Evolutionary conservation across 2,329 filamentous ascomycete genomes (phyloP), one percentile per base, ranked within the genome.

Genomic region (Arthrinium phaeospermum): DNA sequence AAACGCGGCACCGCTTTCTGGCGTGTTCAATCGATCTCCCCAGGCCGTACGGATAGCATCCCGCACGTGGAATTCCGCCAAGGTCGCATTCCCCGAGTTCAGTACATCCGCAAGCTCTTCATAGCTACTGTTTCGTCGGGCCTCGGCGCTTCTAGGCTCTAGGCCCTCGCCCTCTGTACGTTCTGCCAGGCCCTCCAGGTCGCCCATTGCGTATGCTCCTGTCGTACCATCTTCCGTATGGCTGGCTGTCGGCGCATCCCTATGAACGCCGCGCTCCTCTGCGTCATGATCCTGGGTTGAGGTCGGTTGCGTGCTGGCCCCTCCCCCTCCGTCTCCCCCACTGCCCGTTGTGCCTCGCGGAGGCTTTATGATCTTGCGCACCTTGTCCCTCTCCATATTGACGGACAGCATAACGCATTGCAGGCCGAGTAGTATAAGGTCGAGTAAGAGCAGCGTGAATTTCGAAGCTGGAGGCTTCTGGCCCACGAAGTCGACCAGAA

Each of bases 401-500:
- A 92, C 86, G 3, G 90, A 85, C 72, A 93, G 80, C 90, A 92
- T 91, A 61, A 92, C 79, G 74, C 89, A 89, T 79, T 93, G 91
- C 19, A 92, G 76, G 1, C 80, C 81, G 51, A 92, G 77, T 10
- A 93, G 85, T 44, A 89, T 76, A 8, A 88, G 34, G 78, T 93
- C 91, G 61, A 90, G 80, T 2, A 88, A 76, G 6, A 92, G 75
- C 67, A 92, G 85, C 69, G 87, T 86, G 22, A 89, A 76, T 74
- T 86, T 86, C 34, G 89, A 91, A 1, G 86, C 85, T 1, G 91
- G 89, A 4, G 90, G 89, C 75, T 87, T 88, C 79, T 93, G 91
- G 19, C 91, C 91, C 75, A 93, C 85, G 75, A 93, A 91, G 77
- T 93, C 91, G 76, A 92, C 87, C 34, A 93, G 85, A 69, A 92